Percentiles rank a stretch among this genome's conserved stretches.
phyloP scores from a whole-genome alignment of 1,284 basidiomycete genomes.

The Pseudozyma hubeiensis region DNA sequence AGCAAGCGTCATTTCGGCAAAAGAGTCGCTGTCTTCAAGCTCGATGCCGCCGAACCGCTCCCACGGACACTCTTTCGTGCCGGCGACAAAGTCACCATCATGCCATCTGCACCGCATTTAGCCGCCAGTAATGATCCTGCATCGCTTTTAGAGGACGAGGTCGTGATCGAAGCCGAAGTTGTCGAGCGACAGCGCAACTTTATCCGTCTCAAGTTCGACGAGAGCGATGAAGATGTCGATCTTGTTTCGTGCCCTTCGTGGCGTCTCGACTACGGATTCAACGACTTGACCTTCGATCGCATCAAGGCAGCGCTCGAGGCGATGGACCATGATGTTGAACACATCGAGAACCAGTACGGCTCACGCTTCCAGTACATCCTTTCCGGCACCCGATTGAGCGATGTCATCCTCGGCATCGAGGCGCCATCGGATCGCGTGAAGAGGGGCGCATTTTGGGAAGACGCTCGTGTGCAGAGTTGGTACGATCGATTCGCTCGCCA shows the following conservation, averaged over 20 bases:
- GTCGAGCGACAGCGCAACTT: slow-evolving; percentile 48
- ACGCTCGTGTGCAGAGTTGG: slow-evolving; percentile 68
- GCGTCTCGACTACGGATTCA: slow-evolving; percentile 78
- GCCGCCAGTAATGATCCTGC: neutral
- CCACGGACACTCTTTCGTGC: slow-evolving; percentile 52
- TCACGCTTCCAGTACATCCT: slow-evolving; percentile 51
- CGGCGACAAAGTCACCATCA: slow-evolving; percentile 56
- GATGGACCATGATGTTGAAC: slow-evolving; percentile 75
- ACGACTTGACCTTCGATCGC: slow-evolving; percentile 76
- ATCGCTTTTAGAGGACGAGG: slow-evolving; percentile 14
- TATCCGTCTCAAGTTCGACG: slow-evolving; percentile 59
- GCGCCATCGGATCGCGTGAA: slow-evolving; percentile 73
- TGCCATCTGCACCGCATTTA: slow-evolving; percentile 20
- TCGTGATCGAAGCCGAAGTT: slow-evolving; percentile 54
- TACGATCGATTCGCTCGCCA: slow-evolving; percentile 69
- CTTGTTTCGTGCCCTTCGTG: slow-evolving; percentile 54
- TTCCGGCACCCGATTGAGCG: slow-evolving; percentile 56
- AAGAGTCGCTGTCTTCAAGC: slow-evolving; percentile 59
- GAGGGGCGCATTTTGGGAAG: slow-evolving; percentile 75
- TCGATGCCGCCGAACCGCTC: slow-evolving; percentile 48
- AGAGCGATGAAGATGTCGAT: slow-evolving; percentile 48
- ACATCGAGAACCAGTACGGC: slow-evolving; percentile 46
- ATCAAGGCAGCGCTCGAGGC: slow-evolving; percentile 78
- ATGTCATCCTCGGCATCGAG: slow-evolving; percentile 72
- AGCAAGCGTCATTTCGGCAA: slow-evolving; percentile 56